Conservation (phyloP, 352 stramenopile species). For the Hyaloperonospora brassicae region DNA sequence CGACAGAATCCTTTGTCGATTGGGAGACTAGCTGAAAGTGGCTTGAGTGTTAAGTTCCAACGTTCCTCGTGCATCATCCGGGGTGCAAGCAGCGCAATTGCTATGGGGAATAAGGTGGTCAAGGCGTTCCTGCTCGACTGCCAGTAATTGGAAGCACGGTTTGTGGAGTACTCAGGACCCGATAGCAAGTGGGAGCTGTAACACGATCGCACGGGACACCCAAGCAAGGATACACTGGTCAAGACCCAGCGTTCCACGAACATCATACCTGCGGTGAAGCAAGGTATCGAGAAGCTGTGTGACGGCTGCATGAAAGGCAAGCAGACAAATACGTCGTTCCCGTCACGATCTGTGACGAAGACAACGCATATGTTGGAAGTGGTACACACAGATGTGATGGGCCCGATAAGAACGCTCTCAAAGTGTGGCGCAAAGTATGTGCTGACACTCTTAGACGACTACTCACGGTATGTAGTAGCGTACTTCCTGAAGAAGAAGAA, state of each 20-base stretch:
- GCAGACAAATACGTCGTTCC: not conserved
- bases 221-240: not conserved
- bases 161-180: not conserved
- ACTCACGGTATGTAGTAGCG: not conserved
- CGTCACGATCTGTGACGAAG: too few relatives aligned
- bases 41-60: conserved; percentile 12
- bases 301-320: not conserved
- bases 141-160: not conserved
- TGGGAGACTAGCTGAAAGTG: conserved; percentile 4
- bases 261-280: not conserved
- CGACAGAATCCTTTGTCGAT: not conserved
- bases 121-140: not conserved
- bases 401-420: not conserved
- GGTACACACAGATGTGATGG: conserved; percentile 1
- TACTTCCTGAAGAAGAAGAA: not conserved
- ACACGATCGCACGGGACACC: too few relatives aligned
- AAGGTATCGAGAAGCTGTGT: not conserved
- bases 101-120: not conserved
- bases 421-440: not conserved
- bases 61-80: conserved; percentile 6
- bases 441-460: not conserved
- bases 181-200: not conserved
- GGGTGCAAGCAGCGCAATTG: conserved; percentile 1
- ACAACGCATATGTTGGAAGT: not conserved
- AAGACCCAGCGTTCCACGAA: conserved; percentile 1